A percentile compares a stretch with the other conserved stretches of the same genome.
Conservation (phyloP, 148 eudicot species). For the Salicornia ramosissima region DNA sequence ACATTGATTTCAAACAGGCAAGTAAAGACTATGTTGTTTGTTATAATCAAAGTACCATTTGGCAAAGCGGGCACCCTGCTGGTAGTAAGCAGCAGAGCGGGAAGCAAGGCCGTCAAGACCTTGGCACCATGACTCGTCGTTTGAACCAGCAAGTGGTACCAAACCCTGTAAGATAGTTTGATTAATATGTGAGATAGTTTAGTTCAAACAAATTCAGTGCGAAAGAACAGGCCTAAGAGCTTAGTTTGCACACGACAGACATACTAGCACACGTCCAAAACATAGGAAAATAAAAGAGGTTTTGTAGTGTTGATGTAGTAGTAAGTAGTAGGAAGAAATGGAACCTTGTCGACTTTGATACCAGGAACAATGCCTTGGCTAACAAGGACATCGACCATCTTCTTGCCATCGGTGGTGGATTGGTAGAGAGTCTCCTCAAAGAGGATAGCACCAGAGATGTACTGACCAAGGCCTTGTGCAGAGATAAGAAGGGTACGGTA, state of each 20-base stretch:
- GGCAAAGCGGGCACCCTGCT: conserved; percentile 95
- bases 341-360: conserved; percentile 88
- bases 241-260: too few relatives aligned
- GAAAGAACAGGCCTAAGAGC: conserved; percentile 1
- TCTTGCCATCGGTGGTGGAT: conserved; percentile 71
- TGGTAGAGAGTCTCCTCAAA: conserved; percentile 96
- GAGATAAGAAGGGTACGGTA: conserved; percentile 71
- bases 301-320: too few relatives aligned
- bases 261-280: too few relatives aligned
- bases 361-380: conserved; percentile 83
- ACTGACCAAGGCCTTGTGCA: conserved; percentile 70
- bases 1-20: not conserved
- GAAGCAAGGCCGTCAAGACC: conserved; percentile 97
- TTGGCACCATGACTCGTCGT: conserved; percentile 92
- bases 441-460: conserved; percentile 84
- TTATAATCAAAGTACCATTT: conserved; percentile 50
- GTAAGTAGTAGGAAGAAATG: not conserved
- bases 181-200: too few relatives aligned
- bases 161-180: conserved; percentile 59
- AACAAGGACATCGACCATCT: conserved; percentile 71
- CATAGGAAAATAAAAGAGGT: too few relatives aligned
- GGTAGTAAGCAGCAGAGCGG: conserved; percentile 86
- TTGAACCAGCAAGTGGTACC: conserved; percentile 83
- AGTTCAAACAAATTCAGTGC: too few relatives aligned
- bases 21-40: not conserved